A percentile compares a stretch with the other conserved stretches of the same genome.
Evolutionary conservation across 106 monocot species (phyloP).

Genomic region (Xerophyta viscosa): DNA sequence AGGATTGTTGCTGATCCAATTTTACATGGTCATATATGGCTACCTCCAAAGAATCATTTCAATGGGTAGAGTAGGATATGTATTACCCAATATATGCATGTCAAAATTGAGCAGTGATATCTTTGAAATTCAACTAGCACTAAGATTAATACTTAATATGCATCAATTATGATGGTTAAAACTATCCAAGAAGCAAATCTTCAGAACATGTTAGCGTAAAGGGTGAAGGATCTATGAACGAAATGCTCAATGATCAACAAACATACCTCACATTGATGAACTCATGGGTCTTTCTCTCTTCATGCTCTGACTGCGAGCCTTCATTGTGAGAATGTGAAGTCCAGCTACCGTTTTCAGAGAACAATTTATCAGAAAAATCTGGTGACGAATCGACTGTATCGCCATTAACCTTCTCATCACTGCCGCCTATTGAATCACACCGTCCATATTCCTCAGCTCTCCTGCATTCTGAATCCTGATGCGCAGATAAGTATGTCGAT

Average conservation of each 20-base stretch:
- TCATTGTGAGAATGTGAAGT: conserved; percentile 30
- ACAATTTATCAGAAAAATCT: conserved; percentile 10
- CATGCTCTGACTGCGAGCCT: conserved; percentile 4
- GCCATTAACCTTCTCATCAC: background rate
- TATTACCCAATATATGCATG: too few species aligned
- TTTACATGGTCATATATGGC: too few species aligned
- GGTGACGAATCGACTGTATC: conserved; percentile 2
- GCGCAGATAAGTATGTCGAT: background rate
- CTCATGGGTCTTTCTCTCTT: conserved; percentile 1
- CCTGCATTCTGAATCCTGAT: background rate
- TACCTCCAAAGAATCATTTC: too few species aligned
- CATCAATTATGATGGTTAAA: too few species aligned
- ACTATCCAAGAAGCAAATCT: too few species aligned
- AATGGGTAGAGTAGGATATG: too few species aligned
- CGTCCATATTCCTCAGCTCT: conserved; percentile 6
- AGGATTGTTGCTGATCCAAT: too few species aligned
- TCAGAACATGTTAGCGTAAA: too few species aligned
- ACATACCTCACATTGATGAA: conserved; percentile 13
- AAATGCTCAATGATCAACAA: background rate
- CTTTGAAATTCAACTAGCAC: too few species aligned
- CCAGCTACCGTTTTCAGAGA: conserved; percentile 42
- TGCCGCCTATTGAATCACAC: background rate
- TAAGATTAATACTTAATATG: too few species aligned
- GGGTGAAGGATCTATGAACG: too few species aligned
- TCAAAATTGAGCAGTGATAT: too few species aligned